phyloP scores from a whole-genome alignment of 176 grass and related monocot genomes.

The Canna indica region DNA sequence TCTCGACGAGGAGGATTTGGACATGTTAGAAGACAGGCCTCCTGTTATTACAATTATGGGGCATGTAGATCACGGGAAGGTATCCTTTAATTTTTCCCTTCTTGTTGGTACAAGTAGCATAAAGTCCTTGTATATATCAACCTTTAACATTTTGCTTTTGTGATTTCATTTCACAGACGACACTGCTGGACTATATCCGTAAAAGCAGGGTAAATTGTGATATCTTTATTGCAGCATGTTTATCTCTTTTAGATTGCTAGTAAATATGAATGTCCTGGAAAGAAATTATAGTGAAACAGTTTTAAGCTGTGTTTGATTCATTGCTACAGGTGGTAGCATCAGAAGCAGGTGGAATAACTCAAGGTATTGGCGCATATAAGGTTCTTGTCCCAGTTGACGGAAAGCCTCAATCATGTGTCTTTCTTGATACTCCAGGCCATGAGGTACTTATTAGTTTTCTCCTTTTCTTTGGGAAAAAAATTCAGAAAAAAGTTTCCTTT shows the following conservation, averaged over 20 bases:
- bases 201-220: slow-evolving; percentile 79
- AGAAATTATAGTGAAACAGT: not conserved
- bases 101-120: slow-evolving; percentile 11
- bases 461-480: not conserved
- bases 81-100: slow-evolving; percentile 19
- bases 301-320: not conserved
- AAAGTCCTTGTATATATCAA: slow-evolving; percentile 13
- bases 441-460: slow-evolving; percentile 38
- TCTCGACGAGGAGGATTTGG: slow-evolving; percentile 85
- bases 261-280: slow-evolving; percentile 1
- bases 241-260: slow-evolving; percentile 9
- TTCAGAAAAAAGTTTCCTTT: not conserved
- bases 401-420: slow-evolving; percentile 70
- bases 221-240: slow-evolving; percentile 6
- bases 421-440: slow-evolving; percentile 94
- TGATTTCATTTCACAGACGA: slow-evolving; percentile 54
- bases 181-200: slow-evolving; percentile 78
- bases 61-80: slow-evolving; percentile 98
- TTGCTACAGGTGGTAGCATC: slow-evolving; percentile 77
- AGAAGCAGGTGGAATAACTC: slow-evolving; percentile 95
- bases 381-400: slow-evolving; percentile 85
- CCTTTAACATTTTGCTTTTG: slow-evolving; percentile 9
- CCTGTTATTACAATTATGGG: slow-evolving; percentile 99
- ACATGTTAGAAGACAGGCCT: slow-evolving; percentile 64
- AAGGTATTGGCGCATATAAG: slow-evolving; percentile 95